Evolutionary conservation across 352 stramenopile species (phyloP), one percentile per base, ranked within the genome.

Genomic region (Globisporangium mamillatum): DNA sequence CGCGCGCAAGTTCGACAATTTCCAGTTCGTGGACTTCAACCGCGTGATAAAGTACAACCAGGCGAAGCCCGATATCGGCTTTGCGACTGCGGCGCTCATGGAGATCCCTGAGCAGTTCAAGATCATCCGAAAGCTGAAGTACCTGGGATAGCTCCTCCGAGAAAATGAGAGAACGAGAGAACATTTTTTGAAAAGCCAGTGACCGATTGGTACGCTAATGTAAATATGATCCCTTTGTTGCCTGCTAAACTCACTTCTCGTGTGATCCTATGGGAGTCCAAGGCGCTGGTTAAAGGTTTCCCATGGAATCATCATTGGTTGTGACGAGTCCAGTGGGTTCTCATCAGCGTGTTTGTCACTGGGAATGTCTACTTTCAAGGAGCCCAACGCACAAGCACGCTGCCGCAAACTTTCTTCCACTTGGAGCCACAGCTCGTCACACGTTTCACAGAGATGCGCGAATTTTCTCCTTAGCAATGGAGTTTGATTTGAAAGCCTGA

Each of bases 21-120:
- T 93, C 62, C 84, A 91, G 70, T 93, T 92, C 56, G 80, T 95
- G 7, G 77, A 92, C 36, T 88, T 84, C 36, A 84, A 76, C 56
- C 52, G 77, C 48, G 72, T 92, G 41, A 79, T 89, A 60, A 72
- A 71, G 41, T 69, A 79, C n/a, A 86, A 87, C 56, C 63, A 59
- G 1, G 58, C 73, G 24, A 85, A 90, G 32, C 82, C 82, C 1
- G 84, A 90, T 7, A 60, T 89, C 24, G 79, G 74, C 27, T 91
- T 95, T 66, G 87, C 85, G 3, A 85, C 82, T 4, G 76, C 77
- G 14, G 84, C 85, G 8, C 66, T 95, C 44, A 86, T 87, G 71
- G 80, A 92, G 58, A 83, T 93, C 57, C 84, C 81, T 75, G 82
- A 86, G 32, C 78, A 86, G 64, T 86, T 77, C 70, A 80, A 80